Evolutionary conservation across 2,329 filamentous ascomycete genomes (phyloP).

Genomic region (Penicillium sp.): DNA sequence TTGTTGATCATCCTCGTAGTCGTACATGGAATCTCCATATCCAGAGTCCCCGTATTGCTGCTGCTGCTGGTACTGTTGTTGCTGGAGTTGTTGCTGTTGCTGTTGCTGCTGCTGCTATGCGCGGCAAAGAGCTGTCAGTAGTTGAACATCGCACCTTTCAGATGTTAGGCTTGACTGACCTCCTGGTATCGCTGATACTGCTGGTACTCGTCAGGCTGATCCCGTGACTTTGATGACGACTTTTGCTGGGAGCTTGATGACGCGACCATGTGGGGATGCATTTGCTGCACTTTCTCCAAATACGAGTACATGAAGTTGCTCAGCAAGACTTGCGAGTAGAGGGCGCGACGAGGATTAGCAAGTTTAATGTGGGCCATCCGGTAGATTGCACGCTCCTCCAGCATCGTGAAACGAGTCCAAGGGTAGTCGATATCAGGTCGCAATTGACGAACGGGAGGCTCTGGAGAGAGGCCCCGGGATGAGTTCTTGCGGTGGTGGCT

Average conservation of each 20-base stretch:
- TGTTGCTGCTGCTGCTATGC: slow-evolving; percentile 16
- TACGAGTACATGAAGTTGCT: slow-evolving; percentile 99
- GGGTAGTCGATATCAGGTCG: slow-evolving; percentile 89
- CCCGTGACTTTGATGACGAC: slow-evolving; percentile 30
- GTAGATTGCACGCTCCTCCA: slow-evolving; percentile 95
- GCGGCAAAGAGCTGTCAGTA: slow-evolving; percentile 6
- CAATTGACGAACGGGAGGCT: slow-evolving; percentile 66
- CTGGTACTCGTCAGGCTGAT: slow-evolving; percentile 39
- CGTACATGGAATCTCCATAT: slow-evolving; percentile 49
- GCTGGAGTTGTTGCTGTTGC: slow-evolving; percentile 19
- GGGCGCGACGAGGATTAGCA: slow-evolving; percentile 85
- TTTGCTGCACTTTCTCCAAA: slow-evolving; percentile 94
- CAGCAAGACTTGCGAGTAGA: slow-evolving; percentile 90
- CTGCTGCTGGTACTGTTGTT: slow-evolving; percentile 32
- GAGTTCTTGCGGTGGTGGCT: slow-evolving; percentile 66
- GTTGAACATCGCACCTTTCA: not conserved
- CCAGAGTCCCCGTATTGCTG: slow-evolving; percentile 39
- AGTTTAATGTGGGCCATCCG: slow-evolving; percentile 98
- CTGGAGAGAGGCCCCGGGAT: slow-evolving; percentile 71
- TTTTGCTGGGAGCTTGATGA: slow-evolving; percentile 64
- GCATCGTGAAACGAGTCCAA: slow-evolving; percentile 89
- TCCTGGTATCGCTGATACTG: slow-evolving; percentile 45
- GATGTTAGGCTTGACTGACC: slow-evolving; percentile 25
- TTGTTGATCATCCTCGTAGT: slow-evolving; percentile 43
- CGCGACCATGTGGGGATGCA: slow-evolving; percentile 93